phyloP scores from a whole-genome alignment of 2,329 filamentous ascomycete species.

The Fusarium setosum region DNA sequence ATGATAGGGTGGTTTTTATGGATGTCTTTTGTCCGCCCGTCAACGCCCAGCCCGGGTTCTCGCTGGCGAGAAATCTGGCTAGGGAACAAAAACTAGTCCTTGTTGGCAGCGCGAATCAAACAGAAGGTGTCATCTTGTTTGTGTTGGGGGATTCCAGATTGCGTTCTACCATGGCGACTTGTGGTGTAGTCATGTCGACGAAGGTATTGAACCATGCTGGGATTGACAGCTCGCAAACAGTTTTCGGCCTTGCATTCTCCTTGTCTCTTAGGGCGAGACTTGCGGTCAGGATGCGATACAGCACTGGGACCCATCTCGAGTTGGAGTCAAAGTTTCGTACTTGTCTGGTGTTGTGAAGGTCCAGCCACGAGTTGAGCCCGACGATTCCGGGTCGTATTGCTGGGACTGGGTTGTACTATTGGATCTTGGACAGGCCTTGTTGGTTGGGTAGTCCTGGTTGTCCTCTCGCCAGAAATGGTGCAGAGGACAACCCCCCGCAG shows the following conservation, averaged over 20 bases:
- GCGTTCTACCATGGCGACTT: conserved; percentile 31
- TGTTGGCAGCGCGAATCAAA: conserved; percentile 85
- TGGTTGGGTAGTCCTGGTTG: conserved; percentile 59
- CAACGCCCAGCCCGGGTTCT: conserved; percentile 71
- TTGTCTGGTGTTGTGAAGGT: conserved; percentile 70
- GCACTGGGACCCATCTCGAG: conserved; percentile 84
- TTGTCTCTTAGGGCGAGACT: conserved; percentile 3
- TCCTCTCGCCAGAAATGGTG: conserved; percentile 62
- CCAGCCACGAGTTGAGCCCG: conserved; percentile 7
- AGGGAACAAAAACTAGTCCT: conserved; percentile 97
- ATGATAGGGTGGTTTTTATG: conserved; percentile 86
- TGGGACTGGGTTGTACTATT: conserved; percentile 31
- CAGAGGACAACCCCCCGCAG: conserved; percentile 57
- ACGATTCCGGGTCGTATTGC: conserved; percentile 24
- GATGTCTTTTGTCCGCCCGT: conserved; percentile 93
- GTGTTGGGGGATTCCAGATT: conserved; percentile 15
- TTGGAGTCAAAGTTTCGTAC: conserved; percentile 94
- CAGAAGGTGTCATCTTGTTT: conserved; percentile 69
- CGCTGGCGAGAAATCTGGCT: conserved; percentile 60
- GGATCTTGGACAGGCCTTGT: conserved; percentile 41
- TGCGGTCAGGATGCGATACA: conserved; percentile 37
- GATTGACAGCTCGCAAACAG: conserved; percentile 25
- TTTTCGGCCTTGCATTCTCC: conserved; percentile 18
- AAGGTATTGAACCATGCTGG: conserved; percentile 30
- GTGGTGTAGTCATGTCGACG: conserved; percentile 20